Evolutionary conservation across 1,284 basidiomycete species (phyloP), one percentile per base, ranked within the genome.

Genomic region (Stygiomarasmius scandens): DNA sequence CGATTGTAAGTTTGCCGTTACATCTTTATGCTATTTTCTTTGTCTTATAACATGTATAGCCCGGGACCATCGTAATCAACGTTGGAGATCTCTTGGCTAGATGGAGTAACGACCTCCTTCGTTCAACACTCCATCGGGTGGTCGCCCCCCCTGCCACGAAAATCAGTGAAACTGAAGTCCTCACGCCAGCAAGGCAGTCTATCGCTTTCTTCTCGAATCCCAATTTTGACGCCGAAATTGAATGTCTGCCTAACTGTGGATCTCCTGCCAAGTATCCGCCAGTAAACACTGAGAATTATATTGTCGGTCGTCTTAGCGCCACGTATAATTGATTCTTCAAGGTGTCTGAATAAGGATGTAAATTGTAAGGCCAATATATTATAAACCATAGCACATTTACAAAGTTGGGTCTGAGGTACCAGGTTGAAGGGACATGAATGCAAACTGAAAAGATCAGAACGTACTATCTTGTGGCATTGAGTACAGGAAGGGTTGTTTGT

Each of bases 171-270:
- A 76, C 72, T 1, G 82, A 85, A 61, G 74, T 73, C 27, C 72
- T 85, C 57, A 90, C 84, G 0, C 86, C 91, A 0, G 72, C 77
- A 2, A 81, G 92, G 25, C 90, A 93, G 68, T 92, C 89, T 11
- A 89, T 95, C 58, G 92, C 90, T 4, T 94, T 91, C 77, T 95
- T 95, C 74, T 92, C 88, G 75, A 94, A 92, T 65, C 92, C 92
- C 6, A 93, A 94, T 63, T 83, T 84, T 58, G 79, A 81, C 47
- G 77, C 89, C 14, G 74, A 81, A 57, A 88, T 95, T 59, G 76
- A 84, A 23, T 90, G 90, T 64, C 72, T 95, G 44, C 90, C 92
- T 23, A 89, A 82, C 58, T 92, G 90, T 64, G 82, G 84, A 16
- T 71, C 75, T 24, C 75, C 78, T 56, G 75, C 78, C 25, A 90